Conservation (phyloP, 169 alveolate genomes). For the Plasmodium adleri region DNA sequence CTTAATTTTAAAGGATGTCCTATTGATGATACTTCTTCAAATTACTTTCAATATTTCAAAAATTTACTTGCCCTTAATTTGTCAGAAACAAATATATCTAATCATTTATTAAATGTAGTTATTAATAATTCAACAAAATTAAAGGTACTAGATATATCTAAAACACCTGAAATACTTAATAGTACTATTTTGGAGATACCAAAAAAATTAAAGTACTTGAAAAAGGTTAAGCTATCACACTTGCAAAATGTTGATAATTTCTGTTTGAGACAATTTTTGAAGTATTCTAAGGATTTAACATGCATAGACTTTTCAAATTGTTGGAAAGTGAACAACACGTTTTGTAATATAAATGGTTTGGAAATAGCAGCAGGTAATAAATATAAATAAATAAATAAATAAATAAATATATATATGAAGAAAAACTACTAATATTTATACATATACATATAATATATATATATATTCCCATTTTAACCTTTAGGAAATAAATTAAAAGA, state of each 20-base stretch:
- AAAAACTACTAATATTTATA: too few relatives aligned
- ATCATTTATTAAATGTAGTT: conserved; percentile 22
- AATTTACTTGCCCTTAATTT: conserved; percentile 52
- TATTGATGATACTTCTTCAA: conserved; percentile 39
- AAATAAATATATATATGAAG: too few relatives aligned
- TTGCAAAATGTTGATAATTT: conserved; percentile 64
- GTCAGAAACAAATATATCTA: conserved; percentile 61
- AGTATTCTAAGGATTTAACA: conserved; percentile 35
- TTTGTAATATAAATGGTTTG: conserved; percentile 50
- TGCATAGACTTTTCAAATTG: conserved; percentile 58
- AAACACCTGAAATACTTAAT: conserved; percentile 29
- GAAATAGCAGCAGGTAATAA: conserved; percentile 60
- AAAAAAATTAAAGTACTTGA: conserved; percentile 8
- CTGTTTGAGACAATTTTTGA: conserved; percentile 50
- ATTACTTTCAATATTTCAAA: conserved; percentile 20
- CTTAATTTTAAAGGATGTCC: conserved; percentile 45
- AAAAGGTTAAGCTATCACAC: conserved; percentile 20
- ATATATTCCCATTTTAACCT: not conserved
- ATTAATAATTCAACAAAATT: not conserved
- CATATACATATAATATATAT: too few relatives aligned
- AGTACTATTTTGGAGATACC: conserved; percentile 35
- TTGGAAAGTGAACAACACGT: conserved; percentile 67
- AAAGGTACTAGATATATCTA: conserved; percentile 41
- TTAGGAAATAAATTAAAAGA: conserved; percentile 48
- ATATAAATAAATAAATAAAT: too few relatives aligned